These are phyloP conservation scores for Tulasnella sp. DNA, from an alignment of 768 basidiomycete species.

Conservation along the genomic window DNA sequence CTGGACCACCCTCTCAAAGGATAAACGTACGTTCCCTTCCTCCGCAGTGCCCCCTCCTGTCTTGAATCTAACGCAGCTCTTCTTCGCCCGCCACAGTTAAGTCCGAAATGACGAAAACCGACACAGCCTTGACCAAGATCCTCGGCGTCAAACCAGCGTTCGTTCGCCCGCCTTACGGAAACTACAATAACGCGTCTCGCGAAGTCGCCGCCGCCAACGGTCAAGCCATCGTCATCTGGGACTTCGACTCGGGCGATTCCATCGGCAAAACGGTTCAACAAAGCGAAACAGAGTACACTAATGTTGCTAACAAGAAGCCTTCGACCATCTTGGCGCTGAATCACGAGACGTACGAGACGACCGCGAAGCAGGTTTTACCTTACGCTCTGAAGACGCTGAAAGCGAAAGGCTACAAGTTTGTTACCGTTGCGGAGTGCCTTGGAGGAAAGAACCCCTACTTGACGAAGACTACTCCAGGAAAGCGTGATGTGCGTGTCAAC, in stretches of 20 bases:
- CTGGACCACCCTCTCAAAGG: not conserved
- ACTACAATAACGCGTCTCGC: slow-evolving; percentile 18
- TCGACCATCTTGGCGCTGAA: slow-evolving; percentile 26
- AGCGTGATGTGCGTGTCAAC: slow-evolving; percentile 18
- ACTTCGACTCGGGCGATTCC: slow-evolving; percentile 30
- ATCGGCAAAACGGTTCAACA: not conserved
- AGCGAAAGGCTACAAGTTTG: slow-evolving; percentile 8
- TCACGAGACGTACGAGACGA: slow-evolving; percentile 33
- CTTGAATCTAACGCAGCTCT: too few species aligned
- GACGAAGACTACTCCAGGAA: not conserved
- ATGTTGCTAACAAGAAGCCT: slow-evolving; percentile 20
- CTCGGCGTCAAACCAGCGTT: slow-evolving; percentile 27
- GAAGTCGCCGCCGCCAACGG: slow-evolving; percentile 3
- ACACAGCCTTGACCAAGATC: slow-evolving; percentile 21
- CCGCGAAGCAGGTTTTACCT: slow-evolving; percentile 29
- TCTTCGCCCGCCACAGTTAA: not conserved
- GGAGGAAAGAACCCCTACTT: not conserved
- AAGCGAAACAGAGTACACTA: not conserved
- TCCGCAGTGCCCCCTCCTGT: not conserved
- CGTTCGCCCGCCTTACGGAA: slow-evolving; percentile 27
- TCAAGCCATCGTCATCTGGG: slow-evolving; percentile 27
- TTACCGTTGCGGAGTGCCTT: slow-evolving; percentile 20
- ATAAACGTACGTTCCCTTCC: not conserved
- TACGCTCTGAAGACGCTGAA: slow-evolving; percentile 12
- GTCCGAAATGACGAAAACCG: not conserved